A percentile compares a stretch with the other conserved stretches of the same genome.
These are phyloP conservation scores for Podospora pseudocomata DNA, from an alignment of 495 filamentous ascomycete species.

Conservation along the genomic window DNA sequence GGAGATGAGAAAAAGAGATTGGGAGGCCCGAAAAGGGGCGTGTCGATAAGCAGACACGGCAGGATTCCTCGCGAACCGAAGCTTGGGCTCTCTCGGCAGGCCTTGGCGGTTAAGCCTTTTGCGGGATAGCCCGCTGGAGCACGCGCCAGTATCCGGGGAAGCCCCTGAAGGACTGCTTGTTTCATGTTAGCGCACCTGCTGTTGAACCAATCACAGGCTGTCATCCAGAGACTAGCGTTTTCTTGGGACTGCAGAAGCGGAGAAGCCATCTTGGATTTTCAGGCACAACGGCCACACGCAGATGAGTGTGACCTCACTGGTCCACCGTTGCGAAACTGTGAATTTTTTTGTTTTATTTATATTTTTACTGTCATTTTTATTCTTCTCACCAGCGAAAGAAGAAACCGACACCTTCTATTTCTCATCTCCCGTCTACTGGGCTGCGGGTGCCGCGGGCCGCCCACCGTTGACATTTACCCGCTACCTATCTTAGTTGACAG, in stretches of 20 bases:
- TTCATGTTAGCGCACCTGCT: slow-evolving; percentile 2
- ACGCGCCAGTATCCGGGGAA: slow-evolving; percentile 12
- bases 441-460: no score
- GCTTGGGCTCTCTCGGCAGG: neutral
- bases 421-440: neutral
- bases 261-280: neutral
- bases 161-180: neutral
- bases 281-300: neutral
- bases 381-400: neutral
- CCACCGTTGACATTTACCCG: neutral
- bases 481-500: neutral
- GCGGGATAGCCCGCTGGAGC: slow-evolving; percentile 18
- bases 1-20: neutral
- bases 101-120: slow-evolving; percentile 4
- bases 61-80: slow-evolving; percentile 2
- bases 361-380: no score
- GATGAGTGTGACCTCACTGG: neutral
- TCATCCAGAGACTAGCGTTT: neutral
- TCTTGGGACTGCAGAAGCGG: neutral
- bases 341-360: no score
- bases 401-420: neutral
- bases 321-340: no score
- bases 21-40: neutral
- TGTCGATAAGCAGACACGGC: neutral
- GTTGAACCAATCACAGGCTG: slow-evolving; percentile 3